A percentile compares a stretch with the other conserved stretches of the same genome.
These are phyloP conservation scores for Knoxia roxburghii DNA, from an alignment of 257 asterid genomes.

Conservation along the genomic window DNA sequence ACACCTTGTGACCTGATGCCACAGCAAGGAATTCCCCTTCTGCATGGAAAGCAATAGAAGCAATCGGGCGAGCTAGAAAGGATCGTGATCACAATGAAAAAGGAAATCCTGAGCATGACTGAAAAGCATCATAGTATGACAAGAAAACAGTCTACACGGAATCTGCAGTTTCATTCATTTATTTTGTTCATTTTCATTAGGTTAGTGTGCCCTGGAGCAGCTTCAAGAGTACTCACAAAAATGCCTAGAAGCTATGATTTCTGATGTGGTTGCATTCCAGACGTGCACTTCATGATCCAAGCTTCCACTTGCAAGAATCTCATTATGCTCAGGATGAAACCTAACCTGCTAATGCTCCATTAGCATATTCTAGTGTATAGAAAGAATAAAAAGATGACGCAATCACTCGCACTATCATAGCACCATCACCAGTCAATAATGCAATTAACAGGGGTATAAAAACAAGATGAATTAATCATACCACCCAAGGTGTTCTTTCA, in stretches of 20 bases:
- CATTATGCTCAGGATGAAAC: conserved; percentile 82
- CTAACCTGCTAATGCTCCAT: conserved; percentile 67
- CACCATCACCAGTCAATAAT: not conserved
- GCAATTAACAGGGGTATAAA: not conserved
- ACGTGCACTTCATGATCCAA: conserved; percentile 96
- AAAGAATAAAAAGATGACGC: conserved; percentile 1
- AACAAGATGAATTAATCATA: conserved; percentile 44
- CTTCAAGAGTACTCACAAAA: conserved; percentile 57
- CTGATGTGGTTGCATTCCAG: conserved; percentile 85
- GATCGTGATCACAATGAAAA: not conserved
- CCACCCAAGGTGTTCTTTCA: conserved; percentile 99
- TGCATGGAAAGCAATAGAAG: conserved; percentile 97
- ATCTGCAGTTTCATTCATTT: conserved; percentile 1
- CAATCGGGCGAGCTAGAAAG: conserved; percentile 85
- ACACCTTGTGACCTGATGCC: conserved; percentile 98
- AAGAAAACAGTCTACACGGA: not conserved
- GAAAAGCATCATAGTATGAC: not conserved
- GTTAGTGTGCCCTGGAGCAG: conserved; percentile 5
- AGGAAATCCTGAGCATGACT: not conserved
- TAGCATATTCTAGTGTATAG: conserved; percentile 20
- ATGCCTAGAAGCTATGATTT: conserved; percentile 86
- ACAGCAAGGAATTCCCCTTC: conserved; percentile 94
- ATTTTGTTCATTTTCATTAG: conserved; percentile 1
- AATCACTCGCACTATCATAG: not conserved
- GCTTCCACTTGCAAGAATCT: conserved; percentile 94